Conservation (phyloP, 345 rosid genomes). For the Sonneratia alba region DNA sequence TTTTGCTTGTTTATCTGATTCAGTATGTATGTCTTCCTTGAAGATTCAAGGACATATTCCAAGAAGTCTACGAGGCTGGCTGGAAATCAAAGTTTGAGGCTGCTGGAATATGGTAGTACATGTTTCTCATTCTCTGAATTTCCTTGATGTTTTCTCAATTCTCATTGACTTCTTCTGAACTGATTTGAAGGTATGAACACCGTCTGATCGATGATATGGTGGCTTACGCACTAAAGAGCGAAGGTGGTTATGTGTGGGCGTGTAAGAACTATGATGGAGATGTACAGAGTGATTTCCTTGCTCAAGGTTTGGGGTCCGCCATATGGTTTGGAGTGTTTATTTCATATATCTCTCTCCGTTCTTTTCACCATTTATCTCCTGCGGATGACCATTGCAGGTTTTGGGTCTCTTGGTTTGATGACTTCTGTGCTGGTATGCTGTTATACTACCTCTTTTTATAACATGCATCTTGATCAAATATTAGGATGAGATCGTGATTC, state of each 20-base stretch:
- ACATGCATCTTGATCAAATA: not conserved
- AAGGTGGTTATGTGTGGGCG: constrained; percentile 98
- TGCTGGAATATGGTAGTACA: constrained; percentile 79
- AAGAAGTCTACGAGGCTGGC: constrained; percentile 84
- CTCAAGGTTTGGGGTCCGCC: constrained; percentile 57
- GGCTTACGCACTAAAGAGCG: constrained; percentile 92
- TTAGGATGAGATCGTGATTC: not conserved
- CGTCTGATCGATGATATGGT: constrained; percentile 99
- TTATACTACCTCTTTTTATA: not conserved
- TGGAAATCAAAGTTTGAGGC: constrained; percentile 95
- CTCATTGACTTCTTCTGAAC: not conserved
- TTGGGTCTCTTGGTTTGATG: constrained; percentile 99
- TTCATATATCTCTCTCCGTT: too few species aligned
- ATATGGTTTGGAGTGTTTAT: not conserved
- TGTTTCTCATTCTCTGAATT: not conserved
- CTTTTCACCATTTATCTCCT: constrained; percentile 5
- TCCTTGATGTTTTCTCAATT: not conserved
- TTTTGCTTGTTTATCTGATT: constrained; percentile 5
- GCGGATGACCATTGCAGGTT: constrained; percentile 36
- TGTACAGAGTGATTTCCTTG: constrained; percentile 97
- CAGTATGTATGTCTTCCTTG: constrained; percentile 9
- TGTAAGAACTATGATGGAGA: constrained; percentile 99
- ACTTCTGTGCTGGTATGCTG: constrained; percentile 79
- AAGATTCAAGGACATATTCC: constrained; percentile 96
- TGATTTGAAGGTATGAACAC: constrained; percentile 81